Evolutionary conservation across 768 basidiomycete species (phyloP).

Genomic region (Tricholoma bakamatsutake): DNA sequence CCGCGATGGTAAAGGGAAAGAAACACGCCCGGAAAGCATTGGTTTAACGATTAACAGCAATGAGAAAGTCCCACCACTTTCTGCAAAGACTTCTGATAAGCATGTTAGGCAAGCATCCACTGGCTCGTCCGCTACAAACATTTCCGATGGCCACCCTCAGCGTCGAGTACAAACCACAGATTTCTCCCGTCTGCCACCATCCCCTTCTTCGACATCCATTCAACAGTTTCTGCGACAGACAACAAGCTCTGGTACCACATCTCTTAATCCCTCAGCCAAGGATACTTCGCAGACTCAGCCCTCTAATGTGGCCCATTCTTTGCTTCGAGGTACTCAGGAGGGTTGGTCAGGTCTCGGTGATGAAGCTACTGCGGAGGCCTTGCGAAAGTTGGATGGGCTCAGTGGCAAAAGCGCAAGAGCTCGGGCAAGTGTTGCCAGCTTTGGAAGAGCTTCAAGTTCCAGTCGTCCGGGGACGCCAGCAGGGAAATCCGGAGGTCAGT

Average conservation of each 20-base stretch:
- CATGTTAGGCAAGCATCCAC: conserved; percentile 67
- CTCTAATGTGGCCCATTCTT: conserved; percentile 74
- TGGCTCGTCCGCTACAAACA: conserved; percentile 61
- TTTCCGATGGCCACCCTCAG: conserved; percentile 39
- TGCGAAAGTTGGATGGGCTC: conserved; percentile 90
- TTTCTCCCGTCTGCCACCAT: conserved; percentile 87
- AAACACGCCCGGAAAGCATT: conserved; percentile 50
- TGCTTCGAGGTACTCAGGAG: conserved; percentile 82
- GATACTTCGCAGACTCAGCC: conserved; percentile 38
- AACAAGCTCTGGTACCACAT: conserved; percentile 33
- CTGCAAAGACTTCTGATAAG: conserved; percentile 29
- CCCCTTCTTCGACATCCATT: conserved; percentile 86
- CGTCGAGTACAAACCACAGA: conserved; percentile 68
- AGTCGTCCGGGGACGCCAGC: conserved; percentile 76
- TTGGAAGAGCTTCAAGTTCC: conserved; percentile 56
- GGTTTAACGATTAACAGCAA: conserved; percentile 36
- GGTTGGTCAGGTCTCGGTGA: conserved; percentile 88
- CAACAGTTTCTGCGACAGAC: conserved; percentile 72
- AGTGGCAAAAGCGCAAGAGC: conserved; percentile 70
- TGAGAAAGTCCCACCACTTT: conserved; percentile 26
- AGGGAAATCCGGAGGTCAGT: conserved; percentile 57
- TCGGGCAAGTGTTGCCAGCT: conserved; percentile 70
- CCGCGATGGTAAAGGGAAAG: conserved; percentile 43
- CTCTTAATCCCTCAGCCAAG: conserved; percentile 36
- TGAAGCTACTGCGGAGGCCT: conserved; percentile 82